phyloP scores from a whole-genome alignment of 768 basidiomycete genomes.

The Calvatia gigantea region DNA sequence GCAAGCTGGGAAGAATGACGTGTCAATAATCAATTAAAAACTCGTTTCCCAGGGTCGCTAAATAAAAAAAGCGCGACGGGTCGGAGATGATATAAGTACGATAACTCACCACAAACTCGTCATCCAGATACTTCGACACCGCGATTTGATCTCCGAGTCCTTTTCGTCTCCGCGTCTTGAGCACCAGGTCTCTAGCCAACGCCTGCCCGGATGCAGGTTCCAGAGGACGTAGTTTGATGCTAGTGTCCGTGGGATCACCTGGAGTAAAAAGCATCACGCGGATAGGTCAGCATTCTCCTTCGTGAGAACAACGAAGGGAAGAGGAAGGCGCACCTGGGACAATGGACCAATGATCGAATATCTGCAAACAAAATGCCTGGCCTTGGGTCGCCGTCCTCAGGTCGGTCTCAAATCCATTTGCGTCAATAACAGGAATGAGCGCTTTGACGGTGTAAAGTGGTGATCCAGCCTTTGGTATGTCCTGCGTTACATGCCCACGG shows the following conservation, averaged over 20 bases:
- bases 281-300: constrained; percentile 13
- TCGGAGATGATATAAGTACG: background rate
- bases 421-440: constrained; percentile 96
- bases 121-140: constrained; percentile 95
- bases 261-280: background rate
- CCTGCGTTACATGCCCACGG: constrained; percentile 98
- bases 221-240: constrained; percentile 91
- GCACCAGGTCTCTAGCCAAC: constrained; percentile 88
- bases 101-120: constrained; percentile 85
- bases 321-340: constrained; percentile 73
- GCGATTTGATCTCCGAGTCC: constrained; percentile 97
- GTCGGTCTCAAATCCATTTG: constrained; percentile 99
- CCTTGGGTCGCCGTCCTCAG: constrained; percentile 96
- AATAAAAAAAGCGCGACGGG: background rate
- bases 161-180: constrained; percentile 95
- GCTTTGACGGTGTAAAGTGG: constrained; percentile 98
- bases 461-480: constrained; percentile 96
- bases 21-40: constrained; percentile 6
- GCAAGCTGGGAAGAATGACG: constrained; percentile 58
- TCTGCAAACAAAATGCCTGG: constrained; percentile 97
- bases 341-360: constrained; percentile 98
- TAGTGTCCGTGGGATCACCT: constrained; percentile 98
- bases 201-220: constrained; percentile 98
- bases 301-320: constrained; percentile 22
- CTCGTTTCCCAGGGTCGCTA: constrained; percentile 8